A percentile compares a stretch with the other conserved stretches of the same genome.
Conservation (phyloP, 192 early-diverging fungal species). For the Kickxella alabastrina region DNA sequence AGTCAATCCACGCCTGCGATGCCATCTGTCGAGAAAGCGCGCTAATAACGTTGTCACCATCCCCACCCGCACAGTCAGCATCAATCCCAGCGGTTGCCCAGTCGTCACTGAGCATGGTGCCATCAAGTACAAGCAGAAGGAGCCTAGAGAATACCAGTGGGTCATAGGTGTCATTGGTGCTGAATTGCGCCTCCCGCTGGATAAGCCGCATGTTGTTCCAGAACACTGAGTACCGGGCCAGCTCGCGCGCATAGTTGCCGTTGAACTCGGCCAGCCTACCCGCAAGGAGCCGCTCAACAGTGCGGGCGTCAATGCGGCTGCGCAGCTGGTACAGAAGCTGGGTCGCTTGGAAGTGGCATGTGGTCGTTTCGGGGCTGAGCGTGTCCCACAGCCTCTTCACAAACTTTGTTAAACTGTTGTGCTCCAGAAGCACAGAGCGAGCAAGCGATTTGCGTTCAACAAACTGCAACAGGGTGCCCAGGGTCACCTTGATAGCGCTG, state of each 20-base stretch:
- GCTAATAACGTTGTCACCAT: background rate
- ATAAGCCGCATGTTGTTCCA: constrained; percentile 34
- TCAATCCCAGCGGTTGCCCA: constrained; percentile 11
- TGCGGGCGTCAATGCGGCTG: constrained; percentile 11
- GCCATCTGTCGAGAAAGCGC: constrained; percentile 11
- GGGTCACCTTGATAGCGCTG: constrained; percentile 10
- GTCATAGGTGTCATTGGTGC: constrained; percentile 3
- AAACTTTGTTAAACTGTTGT: constrained; percentile 9
- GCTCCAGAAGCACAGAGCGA: background rate
- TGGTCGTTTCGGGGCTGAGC: constrained; percentile 53
- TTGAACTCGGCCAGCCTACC: constrained; percentile 7
- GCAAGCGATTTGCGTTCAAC: constrained; percentile 16
- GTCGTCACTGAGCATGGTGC: constrained; percentile 4
- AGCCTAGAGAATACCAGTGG: constrained; percentile 63
- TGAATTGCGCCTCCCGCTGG: constrained; percentile 5
- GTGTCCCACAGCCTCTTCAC: constrained; percentile 62
- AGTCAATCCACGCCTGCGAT: constrained; percentile 39
- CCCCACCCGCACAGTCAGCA: background rate
- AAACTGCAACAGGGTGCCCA: constrained; percentile 30
- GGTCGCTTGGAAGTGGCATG: constrained; percentile 59
- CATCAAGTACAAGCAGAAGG: constrained; percentile 76
- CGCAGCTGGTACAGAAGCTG: constrained; percentile 66
- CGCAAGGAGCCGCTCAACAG: constrained; percentile 34
- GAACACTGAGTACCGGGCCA: constrained; percentile 31
- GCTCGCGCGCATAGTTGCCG: constrained; percentile 5